phyloP scores from a whole-genome alignment of 2,329 filamentous ascomycete species.

The Paraconiothyrium brasiliense region DNA sequence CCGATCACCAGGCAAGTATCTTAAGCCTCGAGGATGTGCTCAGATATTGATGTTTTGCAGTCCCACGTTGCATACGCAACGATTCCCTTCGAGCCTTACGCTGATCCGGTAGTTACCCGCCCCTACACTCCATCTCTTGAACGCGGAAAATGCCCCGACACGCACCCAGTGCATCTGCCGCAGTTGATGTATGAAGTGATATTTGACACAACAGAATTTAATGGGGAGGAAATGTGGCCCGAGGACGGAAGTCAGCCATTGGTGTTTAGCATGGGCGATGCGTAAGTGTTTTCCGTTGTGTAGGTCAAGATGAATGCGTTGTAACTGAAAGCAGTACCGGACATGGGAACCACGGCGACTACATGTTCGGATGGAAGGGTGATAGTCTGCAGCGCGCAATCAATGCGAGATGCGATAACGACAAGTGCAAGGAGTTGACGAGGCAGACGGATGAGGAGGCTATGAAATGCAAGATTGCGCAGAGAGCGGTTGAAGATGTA shows the following conservation, averaged over 20 bases:
- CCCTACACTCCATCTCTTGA: constrained; percentile 33
- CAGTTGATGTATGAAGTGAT: constrained; percentile 60
- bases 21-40: neutral
- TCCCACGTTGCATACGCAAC: constrained; percentile 57
- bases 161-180: constrained; percentile 56
- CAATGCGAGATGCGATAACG: constrained; percentile 39
- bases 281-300: constrained; percentile 26
- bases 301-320: neutral
- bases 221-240: constrained; percentile 35
- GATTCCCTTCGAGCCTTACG: constrained; percentile 41
- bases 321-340: constrained; percentile 31
- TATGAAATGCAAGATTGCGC: constrained; percentile 39
- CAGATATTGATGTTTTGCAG: constrained; percentile 27
- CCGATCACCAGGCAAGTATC: constrained; percentile 58
- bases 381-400: constrained; percentile 41
- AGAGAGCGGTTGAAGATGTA: constrained; percentile 41
- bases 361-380: constrained; percentile 42
- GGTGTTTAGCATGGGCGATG: constrained; percentile 44
- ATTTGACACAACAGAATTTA: constrained; percentile 52
- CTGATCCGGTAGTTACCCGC: constrained; percentile 23
- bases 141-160: constrained; percentile 53
- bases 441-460: constrained; percentile 41
- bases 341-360: constrained; percentile 39
- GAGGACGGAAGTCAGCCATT: constrained; percentile 42
- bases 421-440: constrained; percentile 34